These are phyloP conservation scores for Triticum monococcum DNA, from an alignment of 176 grass and related monocot species.

Conservation along the genomic window DNA sequence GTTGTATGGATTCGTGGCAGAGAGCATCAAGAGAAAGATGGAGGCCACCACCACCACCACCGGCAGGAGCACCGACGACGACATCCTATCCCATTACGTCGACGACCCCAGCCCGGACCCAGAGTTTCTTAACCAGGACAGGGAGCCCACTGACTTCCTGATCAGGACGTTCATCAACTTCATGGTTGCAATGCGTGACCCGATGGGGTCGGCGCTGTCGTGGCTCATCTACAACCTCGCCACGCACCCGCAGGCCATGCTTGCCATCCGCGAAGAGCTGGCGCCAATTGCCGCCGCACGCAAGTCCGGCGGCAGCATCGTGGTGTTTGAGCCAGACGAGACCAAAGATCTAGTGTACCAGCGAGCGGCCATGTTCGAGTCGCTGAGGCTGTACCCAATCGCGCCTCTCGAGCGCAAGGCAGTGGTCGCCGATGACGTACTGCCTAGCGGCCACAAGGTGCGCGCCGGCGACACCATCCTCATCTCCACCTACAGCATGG, in stretches of 20 bases:
- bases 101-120: not conserved
- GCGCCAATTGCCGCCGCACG: not conserved
- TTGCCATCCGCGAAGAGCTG: not conserved
- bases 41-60: too few relatives aligned
- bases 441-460: not conserved
- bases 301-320: accelerated
- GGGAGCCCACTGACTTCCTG: slow-evolving; percentile 4
- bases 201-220: slow-evolving; percentile 1
- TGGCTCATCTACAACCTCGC: slow-evolving; percentile 44
- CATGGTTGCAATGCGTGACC: slow-evolving; percentile 27
- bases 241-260: not conserved
- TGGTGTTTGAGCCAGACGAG: not conserved
- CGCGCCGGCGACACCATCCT: not conserved
- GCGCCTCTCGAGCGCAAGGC: not conserved
- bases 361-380: not conserved
- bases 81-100: not conserved
- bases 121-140: not conserved
- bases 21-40: not conserved
- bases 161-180: slow-evolving; percentile 33
- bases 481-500: not conserved
- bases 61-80: too few relatives aligned
- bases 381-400: not conserved
- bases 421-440: not conserved
- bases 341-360: not conserved
- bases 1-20: slow-evolving; percentile 10